Conservation (phyloP, 2,329 filamentous ascomycete genomes). For the Calonectria leucothoes region DNA sequence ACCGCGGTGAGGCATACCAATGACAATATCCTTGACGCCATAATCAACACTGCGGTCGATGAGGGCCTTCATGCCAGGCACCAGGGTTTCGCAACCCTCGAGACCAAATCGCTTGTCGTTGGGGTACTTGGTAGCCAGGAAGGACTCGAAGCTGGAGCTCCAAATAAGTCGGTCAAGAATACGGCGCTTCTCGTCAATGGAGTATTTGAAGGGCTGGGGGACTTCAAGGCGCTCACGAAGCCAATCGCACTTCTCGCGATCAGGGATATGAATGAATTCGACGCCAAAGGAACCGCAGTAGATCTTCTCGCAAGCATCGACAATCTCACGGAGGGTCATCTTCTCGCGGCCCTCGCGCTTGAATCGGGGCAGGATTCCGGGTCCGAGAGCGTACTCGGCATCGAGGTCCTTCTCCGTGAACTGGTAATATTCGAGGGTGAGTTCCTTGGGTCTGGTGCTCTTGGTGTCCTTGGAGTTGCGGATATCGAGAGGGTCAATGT, state of each 20-base stretch:
- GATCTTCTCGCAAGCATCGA: constrained; percentile 91
- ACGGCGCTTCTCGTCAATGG: constrained; percentile 96
- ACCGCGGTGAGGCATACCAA: constrained; percentile 99
- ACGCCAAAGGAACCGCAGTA: constrained; percentile 98
- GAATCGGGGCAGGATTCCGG: constrained; percentile 95
- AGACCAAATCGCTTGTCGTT: constrained; percentile 99
- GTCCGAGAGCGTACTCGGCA: constrained; percentile 89
- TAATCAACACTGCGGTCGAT: constrained; percentile 99
- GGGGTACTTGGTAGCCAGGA: constrained; percentile 96
- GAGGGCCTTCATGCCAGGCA: constrained; percentile 98
- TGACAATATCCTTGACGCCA: constrained; percentile 98
- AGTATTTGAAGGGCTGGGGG: constrained; percentile 95
- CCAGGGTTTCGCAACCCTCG: constrained; percentile 95
- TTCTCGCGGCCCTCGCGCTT: constrained; percentile 89
- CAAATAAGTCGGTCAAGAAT: constrained; percentile 98
- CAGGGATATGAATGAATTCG: constrained; percentile 99
- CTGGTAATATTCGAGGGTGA: constrained; percentile 92
- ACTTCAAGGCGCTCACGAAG: constrained; percentile 95
- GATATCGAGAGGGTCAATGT: constrained; percentile 96
- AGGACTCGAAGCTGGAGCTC: constrained; percentile 97
- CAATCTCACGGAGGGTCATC: constrained; percentile 96
- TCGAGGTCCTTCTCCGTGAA: constrained; percentile 96
- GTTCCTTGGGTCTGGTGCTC: constrained; percentile 90
- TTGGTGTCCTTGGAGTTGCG: constrained; percentile 71
- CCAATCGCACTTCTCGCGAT: constrained; percentile 98